phyloP scores from a whole-genome alignment of 768 basidiomycete species.

The Pulveroboletus sp. region DNA sequence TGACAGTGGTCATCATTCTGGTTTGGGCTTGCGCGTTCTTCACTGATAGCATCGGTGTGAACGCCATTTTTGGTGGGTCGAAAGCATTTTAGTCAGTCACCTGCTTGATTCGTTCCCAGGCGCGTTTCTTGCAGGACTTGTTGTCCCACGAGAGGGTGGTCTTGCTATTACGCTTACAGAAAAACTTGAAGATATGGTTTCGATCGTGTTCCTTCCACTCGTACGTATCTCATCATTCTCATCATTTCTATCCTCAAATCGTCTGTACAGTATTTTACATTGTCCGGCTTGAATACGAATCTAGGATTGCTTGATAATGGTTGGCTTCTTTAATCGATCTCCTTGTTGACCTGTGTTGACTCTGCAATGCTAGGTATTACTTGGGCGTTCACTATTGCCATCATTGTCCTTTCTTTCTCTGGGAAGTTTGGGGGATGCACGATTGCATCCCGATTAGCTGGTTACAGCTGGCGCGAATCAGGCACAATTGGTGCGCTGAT shows the following conservation, averaged over 20 bases:
- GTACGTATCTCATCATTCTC: slow-evolving; percentile 33
- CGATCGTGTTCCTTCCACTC: slow-evolving; percentile 84
- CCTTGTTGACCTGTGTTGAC: neutral
- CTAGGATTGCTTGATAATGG: slow-evolving; percentile 81
- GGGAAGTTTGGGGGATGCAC: slow-evolving; percentile 91
- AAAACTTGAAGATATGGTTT: slow-evolving; percentile 92
- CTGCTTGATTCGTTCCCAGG: slow-evolving; percentile 34
- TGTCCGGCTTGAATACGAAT: slow-evolving; percentile 88
- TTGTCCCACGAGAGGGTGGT: slow-evolving; percentile 85
- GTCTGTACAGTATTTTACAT: slow-evolving; percentile 73
- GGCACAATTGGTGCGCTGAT: slow-evolving; percentile 87
- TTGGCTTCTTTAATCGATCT: slow-evolving; percentile 14
- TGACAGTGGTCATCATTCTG: slow-evolving; percentile 80
- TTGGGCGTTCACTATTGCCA: slow-evolving; percentile 86
- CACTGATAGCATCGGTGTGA: slow-evolving; percentile 89
- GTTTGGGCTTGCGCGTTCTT: slow-evolving; percentile 88
- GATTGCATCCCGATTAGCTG: slow-evolving; percentile 59
- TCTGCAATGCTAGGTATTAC: slow-evolving; percentile 49
- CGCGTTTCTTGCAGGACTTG: slow-evolving; percentile 77
- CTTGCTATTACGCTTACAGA: slow-evolving; percentile 84
- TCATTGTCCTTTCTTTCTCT: slow-evolving; percentile 70
- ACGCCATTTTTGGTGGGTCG: slow-evolving; percentile 78
- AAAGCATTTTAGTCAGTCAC: neutral
- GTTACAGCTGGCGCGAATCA: slow-evolving; percentile 78
- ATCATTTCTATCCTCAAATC: neutral